Evolutionary conservation across 2,329 filamentous ascomycete genomes (phyloP).

Genomic region (Ascochyta rabiei): DNA sequence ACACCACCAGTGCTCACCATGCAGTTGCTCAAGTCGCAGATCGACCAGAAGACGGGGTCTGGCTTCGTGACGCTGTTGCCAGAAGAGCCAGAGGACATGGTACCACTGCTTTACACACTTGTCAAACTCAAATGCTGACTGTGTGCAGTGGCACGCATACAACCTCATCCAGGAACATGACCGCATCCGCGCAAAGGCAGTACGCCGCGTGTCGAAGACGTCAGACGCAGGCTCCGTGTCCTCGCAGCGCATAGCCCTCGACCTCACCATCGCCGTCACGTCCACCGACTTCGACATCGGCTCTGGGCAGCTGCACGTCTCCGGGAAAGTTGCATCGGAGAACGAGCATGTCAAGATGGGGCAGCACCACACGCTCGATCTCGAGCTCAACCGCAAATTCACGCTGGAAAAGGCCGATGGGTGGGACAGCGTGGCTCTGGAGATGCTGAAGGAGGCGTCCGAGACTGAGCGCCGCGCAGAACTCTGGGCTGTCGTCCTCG

Average conservation of each 20-base stretch:
- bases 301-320: conserved; percentile 71
- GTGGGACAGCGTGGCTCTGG: conserved; percentile 89
- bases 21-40: conserved; percentile 70
- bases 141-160: conserved; percentile 73
- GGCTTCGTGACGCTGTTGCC: conserved; percentile 70
- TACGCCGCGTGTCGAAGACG: conserved; percentile 69
- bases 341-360: conserved; percentile 72
- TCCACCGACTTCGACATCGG: conserved; percentile 73
- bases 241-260: conserved; percentile 68
- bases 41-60: conserved; percentile 67
- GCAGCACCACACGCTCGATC: conserved; percentile 74
- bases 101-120: conserved; percentile 35
- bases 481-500: conserved; percentile 90
- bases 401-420: conserved; percentile 80
- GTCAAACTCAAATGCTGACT: background rate
- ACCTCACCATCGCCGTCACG: conserved; percentile 69
- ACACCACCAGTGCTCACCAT: conserved; percentile 49
- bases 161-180: conserved; percentile 73
- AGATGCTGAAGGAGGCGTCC: conserved; percentile 78
- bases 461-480: conserved; percentile 80
- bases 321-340: conserved; percentile 68
- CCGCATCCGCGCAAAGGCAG: conserved; percentile 67
- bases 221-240: conserved; percentile 65
- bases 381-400: conserved; percentile 87
- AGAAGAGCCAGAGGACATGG: conserved; percentile 79